Conservation (phyloP, 2,329 filamentous ascomycete genomes). For the Aspergillus unguis region DNA sequence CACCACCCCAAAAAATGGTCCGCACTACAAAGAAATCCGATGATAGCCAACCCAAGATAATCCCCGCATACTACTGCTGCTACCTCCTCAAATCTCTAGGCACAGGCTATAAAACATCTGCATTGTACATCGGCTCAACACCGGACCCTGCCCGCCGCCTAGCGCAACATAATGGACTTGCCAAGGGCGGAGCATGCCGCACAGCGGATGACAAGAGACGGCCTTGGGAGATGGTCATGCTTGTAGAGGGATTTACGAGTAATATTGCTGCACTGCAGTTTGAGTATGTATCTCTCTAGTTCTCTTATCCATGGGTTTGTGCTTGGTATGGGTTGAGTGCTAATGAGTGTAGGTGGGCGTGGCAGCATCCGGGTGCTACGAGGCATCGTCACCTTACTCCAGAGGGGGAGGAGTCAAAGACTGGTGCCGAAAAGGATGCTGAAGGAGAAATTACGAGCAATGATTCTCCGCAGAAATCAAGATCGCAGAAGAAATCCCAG, state of each 20-base stretch:
- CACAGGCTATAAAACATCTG: slow-evolving; percentile 55
- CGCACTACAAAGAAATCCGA: too few species aligned
- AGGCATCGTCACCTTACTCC: slow-evolving; percentile 63
- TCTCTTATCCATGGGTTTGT: neutral
- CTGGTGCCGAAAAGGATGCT: neutral
- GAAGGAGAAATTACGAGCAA: neutral
- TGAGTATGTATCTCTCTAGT: slow-evolving; percentile 10
- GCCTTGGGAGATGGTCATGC: slow-evolving; percentile 86
- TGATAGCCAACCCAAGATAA: slow-evolving; percentile 49
- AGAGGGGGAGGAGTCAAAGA: slow-evolving; percentile 25
- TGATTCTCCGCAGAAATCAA: too few species aligned
- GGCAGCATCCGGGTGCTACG: slow-evolving; percentile 79
- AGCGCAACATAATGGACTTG: slow-evolving; percentile 84
- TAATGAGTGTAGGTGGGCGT: slow-evolving; percentile 68
- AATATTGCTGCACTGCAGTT: slow-evolving; percentile 88
- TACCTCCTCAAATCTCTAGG: slow-evolving; percentile 81
- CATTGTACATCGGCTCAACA: slow-evolving; percentile 85
- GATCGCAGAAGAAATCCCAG: neutral
- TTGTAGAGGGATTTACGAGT: slow-evolving; percentile 86
- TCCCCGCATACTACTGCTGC: slow-evolving; percentile 89
- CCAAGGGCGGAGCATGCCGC: slow-evolving; percentile 73
- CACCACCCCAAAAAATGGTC: too few species aligned
- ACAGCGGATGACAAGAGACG: slow-evolving; percentile 68
- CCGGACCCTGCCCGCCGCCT: slow-evolving; percentile 81
- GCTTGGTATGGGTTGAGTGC: neutral